These are phyloP conservation scores for Nemania sp. DNA, from an alignment of 2,329 filamentous ascomycete genomes.

Conservation along the genomic window DNA sequence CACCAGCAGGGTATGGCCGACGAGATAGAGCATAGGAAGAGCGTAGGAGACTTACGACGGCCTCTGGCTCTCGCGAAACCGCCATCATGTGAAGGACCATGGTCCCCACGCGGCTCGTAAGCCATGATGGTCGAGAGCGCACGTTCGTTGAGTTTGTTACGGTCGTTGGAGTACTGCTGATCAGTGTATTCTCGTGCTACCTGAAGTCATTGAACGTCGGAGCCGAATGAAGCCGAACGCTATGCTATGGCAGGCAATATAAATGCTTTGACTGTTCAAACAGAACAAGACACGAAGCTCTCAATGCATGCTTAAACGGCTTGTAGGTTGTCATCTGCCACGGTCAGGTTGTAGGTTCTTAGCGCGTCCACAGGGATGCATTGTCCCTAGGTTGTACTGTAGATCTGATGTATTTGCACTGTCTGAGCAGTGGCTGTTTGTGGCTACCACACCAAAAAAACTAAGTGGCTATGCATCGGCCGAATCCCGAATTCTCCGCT, in stretches of 20 bases:
- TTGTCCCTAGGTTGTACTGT: no score
- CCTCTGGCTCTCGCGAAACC: slow-evolving; percentile 54
- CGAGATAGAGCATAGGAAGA: no score
- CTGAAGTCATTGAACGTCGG: not conserved
- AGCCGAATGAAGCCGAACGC: not conserved
- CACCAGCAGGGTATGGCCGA: no score
- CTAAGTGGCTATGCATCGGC: no score
- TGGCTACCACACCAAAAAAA: no score
- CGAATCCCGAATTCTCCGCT: no score
- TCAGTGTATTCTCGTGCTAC: not conserved
- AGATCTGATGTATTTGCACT: no score
- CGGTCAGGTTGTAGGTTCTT: no score
- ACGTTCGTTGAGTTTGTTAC: no score
- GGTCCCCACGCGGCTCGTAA: slow-evolving; percentile 58
- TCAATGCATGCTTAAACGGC: not conserved
- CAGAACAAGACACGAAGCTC: slow-evolving; percentile 5
- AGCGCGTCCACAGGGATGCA: no score
- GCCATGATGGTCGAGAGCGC: slow-evolving; percentile 46
- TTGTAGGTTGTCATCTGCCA: not conserved
- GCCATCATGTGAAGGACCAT: slow-evolving; percentile 46
- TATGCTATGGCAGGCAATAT: not conserved
- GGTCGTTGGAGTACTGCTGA: slow-evolving; percentile 3
- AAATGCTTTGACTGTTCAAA: not conserved
- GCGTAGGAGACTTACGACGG: slow-evolving; percentile 48
- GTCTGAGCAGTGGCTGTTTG: no score